phyloP scores from a whole-genome alignment of 2,329 filamentous ascomycete species.

The Colletotrichum musae region DNA sequence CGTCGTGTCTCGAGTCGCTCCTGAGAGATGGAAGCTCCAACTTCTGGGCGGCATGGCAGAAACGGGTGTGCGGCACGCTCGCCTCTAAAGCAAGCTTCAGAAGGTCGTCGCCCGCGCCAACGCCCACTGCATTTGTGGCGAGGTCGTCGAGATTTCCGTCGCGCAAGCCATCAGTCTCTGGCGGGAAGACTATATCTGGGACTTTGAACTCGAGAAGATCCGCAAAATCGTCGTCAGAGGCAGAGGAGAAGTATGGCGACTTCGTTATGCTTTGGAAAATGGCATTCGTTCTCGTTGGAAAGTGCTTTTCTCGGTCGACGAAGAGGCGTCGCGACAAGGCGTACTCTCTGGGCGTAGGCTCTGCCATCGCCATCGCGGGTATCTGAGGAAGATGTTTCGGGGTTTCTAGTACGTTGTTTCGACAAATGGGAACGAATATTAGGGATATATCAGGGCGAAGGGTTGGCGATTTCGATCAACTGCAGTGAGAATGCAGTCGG shows the following conservation, averaged over 20 bases:
- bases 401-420: background rate
- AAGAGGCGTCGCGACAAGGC: background rate
- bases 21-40: constrained; percentile 31
- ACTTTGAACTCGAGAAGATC: background rate
- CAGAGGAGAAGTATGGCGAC: constrained; percentile 4
- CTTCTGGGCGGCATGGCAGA: background rate
- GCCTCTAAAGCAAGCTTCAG: constrained; percentile 25
- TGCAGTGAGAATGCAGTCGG: no score
- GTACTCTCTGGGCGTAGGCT: constrained; percentile 3
- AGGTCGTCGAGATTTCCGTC: background rate
- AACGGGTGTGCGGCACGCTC: constrained; percentile 4
- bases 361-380: background rate
- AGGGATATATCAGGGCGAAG: background rate
- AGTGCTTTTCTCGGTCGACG: constrained; percentile 2
- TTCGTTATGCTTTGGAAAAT: background rate
- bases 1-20: constrained; percentile 29
- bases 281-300: background rate
- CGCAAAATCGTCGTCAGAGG: background rate
- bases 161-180: background rate
- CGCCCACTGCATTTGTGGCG: background rate
- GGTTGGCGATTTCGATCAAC: no score
- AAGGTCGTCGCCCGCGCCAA: background rate
- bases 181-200: constrained; percentile 10
- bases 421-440: background rate
- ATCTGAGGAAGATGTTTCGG: background rate